These are phyloP conservation scores for Epichloe coenophiala DNA, from an alignment of 2,329 filamentous ascomycete species.

Conservation along the genomic window DNA sequence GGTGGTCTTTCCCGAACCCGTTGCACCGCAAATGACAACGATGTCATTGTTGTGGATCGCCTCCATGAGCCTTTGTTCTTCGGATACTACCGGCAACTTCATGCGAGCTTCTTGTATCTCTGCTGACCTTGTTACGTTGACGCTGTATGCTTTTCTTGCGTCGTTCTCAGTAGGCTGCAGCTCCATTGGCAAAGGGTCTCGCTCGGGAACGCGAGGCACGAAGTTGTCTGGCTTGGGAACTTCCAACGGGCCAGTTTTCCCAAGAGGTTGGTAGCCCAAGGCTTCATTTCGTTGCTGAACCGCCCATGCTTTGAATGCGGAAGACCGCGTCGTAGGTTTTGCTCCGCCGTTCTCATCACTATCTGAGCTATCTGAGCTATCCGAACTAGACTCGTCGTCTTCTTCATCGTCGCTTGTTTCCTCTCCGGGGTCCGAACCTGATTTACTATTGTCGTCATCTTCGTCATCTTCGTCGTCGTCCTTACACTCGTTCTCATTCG, in stretches of 20 bases:
- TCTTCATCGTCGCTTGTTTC: constrained; percentile 16
- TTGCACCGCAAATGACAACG: constrained; percentile 86
- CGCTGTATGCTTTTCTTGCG: constrained; percentile 60
- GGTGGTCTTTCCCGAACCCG: constrained; percentile 94
- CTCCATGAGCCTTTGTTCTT: constrained; percentile 97
- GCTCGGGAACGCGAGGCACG: constrained; percentile 50
- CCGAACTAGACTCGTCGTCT: constrained; percentile 20
- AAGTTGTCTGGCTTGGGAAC: constrained; percentile 50
- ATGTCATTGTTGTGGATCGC: constrained; percentile 84
- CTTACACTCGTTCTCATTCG: constrained; percentile 11
- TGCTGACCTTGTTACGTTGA: constrained; percentile 53
- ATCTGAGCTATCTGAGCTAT: constrained; percentile 15
- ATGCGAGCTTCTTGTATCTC: constrained; percentile 69
- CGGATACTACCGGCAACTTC: constrained; percentile 76
- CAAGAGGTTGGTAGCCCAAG: constrained; percentile 47
- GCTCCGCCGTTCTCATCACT: constrained; percentile 16
- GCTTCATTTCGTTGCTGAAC: constrained; percentile 74
- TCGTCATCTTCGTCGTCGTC: constrained; percentile 14
- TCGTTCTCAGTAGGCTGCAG: constrained; percentile 46
- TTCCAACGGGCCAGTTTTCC: constrained; percentile 28
- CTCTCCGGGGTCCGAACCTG: constrained; percentile 8
- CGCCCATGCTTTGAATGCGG: constrained; percentile 90
- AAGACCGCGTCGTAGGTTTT: constrained; percentile 24
- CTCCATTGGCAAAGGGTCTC: constrained; percentile 57
- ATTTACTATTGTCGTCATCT: constrained; percentile 20